Evolutionary conservation across 352 stramenopile species (phyloP).

Genomic region (Globisporangium emineosum): DNA sequence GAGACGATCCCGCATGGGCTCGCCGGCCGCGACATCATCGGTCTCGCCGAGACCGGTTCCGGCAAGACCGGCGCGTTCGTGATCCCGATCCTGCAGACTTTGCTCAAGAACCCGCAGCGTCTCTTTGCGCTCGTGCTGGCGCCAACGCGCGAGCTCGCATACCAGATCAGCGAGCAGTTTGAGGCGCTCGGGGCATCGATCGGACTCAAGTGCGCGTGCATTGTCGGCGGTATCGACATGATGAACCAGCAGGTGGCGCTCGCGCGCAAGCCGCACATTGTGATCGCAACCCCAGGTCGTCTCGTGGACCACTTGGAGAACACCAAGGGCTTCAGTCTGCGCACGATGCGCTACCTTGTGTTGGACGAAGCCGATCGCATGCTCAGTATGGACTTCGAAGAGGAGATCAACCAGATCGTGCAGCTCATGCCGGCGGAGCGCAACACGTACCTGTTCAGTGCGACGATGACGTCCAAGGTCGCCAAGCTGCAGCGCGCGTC

Average conservation of each 20-base stretch:
- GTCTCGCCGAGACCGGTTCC: constrained; percentile 93
- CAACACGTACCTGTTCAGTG: constrained; percentile 98
- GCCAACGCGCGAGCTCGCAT: constrained; percentile 93
- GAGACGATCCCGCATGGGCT: constrained; percentile 92
- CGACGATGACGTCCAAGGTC: constrained; percentile 99
- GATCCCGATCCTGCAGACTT: constrained; percentile 90
- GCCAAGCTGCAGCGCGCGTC: constrained; percentile 97
- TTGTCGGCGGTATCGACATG: constrained; percentile 97
- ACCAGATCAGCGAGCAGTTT: constrained; percentile 96
- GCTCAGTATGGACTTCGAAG: constrained; percentile 97
- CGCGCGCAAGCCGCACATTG: constrained; percentile 95
- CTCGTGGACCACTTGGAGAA: constrained; percentile 96
- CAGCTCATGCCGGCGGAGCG: constrained; percentile 92
- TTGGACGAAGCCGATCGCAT: constrained; percentile 96
- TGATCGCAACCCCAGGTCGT: constrained; percentile 92
- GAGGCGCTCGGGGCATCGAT: constrained; percentile 90
- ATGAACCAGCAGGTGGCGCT: constrained; percentile 97
- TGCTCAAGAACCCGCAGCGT: constrained; percentile 89
- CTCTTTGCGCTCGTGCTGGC: constrained; percentile 91
- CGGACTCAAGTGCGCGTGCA: constrained; percentile 89
- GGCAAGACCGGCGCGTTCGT: constrained; percentile 96
- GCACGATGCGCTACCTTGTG: constrained; percentile 89
- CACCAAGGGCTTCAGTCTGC: constrained; percentile 94
- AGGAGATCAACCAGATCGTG: constrained; percentile 99
- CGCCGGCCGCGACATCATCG: constrained; percentile 96